These are phyloP conservation scores for Naegleria lovaniensis DNA, from an alignment of 208 protist genomes.

Conservation along the genomic window DNA sequence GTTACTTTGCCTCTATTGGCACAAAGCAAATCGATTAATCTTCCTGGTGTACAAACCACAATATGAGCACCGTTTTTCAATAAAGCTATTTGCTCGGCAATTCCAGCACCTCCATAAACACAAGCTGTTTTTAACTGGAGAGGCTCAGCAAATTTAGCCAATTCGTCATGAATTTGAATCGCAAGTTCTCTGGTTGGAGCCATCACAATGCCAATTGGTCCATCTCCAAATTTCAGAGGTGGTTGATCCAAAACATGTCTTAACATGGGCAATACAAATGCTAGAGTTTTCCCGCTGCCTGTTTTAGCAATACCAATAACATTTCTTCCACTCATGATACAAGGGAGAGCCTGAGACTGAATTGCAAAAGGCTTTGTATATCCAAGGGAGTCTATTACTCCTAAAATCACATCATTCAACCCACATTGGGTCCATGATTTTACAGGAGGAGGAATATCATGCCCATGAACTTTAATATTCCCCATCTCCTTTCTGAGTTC, in stretches of 20 bases:
- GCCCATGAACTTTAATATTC: constrained; percentile 60
- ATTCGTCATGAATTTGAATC: constrained; percentile 66
- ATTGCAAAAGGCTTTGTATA: constrained; percentile 74
- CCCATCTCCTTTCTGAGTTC: constrained; percentile 62
- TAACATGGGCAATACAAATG: constrained; percentile 78
- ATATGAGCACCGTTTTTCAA: constrained; percentile 61
- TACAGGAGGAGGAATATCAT: constrained; percentile 60
- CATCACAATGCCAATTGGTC: constrained; percentile 76
- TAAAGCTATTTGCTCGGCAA: constrained; percentile 37
- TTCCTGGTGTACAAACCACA: constrained; percentile 72
- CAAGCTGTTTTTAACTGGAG: constrained; percentile 46
- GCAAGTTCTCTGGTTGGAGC: constrained; percentile 87
- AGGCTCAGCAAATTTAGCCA: constrained; percentile 33
- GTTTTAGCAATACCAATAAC: constrained; percentile 79
- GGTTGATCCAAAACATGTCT: constrained; percentile 73
- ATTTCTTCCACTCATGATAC: constrained; percentile 73
- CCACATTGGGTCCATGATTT: constrained; percentile 66
- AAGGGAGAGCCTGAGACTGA: constrained; percentile 69
- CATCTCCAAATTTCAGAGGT: constrained; percentile 61
- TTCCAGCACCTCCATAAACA: constrained; percentile 65
- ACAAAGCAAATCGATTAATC: constrained; percentile 71
- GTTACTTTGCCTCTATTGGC: constrained; percentile 62
- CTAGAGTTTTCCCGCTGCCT: constrained; percentile 86
- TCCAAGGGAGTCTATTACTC: constrained; percentile 44
- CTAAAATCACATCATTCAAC: constrained; percentile 62